Percentiles rank a stretch among this genome's conserved stretches.
phyloP scores from a whole-genome alignment of 345 rosid genomes.

The Linum usitatissimum region DNA sequence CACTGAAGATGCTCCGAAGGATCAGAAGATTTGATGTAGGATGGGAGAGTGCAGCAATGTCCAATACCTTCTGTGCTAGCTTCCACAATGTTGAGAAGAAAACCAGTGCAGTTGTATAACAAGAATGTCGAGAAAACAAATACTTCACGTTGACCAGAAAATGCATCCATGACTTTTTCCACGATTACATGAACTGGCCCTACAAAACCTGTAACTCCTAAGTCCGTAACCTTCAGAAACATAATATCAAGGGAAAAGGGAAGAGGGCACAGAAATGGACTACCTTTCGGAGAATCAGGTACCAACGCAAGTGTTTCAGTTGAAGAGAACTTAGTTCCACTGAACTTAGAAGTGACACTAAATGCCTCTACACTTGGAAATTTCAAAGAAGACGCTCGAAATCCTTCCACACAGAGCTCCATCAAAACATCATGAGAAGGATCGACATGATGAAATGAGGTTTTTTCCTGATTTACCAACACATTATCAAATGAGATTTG shows the following conservation, averaged over 20 bases:
- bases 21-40: slow-evolving; percentile 40
- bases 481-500: slow-evolving; percentile 10
- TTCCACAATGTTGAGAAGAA: slow-evolving; percentile 60
- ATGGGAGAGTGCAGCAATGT: slow-evolving; percentile 43
- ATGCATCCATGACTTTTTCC: slow-evolving; percentile 73
- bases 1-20: slow-evolving; percentile 39
- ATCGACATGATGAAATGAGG: slow-evolving; percentile 75
- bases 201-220: slow-evolving; percentile 14
- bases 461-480: slow-evolving; percentile 43
- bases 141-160: slow-evolving; percentile 84
- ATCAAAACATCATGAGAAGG: slow-evolving; percentile 73
- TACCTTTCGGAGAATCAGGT: slow-evolving; percentile 43
- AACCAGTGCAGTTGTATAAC: slow-evolving; percentile 70
- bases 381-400: slow-evolving; percentile 43
- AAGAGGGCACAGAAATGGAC: slow-evolving; percentile 10
- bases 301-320: slow-evolving; percentile 54
- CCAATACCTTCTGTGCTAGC: slow-evolving; percentile 40
- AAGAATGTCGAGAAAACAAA: slow-evolving; percentile 65
- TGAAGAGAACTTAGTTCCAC: slow-evolving; percentile 54
- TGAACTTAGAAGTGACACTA: slow-evolving; percentile 51
- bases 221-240: slow-evolving; percentile 2
- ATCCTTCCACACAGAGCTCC: slow-evolving; percentile 53
- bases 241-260: background rate
- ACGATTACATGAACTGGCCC: slow-evolving; percentile 57
- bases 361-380: slow-evolving; percentile 73